Conservation (phyloP, 495 filamentous ascomycete species). For the Lepidopterella palustris region DNA sequence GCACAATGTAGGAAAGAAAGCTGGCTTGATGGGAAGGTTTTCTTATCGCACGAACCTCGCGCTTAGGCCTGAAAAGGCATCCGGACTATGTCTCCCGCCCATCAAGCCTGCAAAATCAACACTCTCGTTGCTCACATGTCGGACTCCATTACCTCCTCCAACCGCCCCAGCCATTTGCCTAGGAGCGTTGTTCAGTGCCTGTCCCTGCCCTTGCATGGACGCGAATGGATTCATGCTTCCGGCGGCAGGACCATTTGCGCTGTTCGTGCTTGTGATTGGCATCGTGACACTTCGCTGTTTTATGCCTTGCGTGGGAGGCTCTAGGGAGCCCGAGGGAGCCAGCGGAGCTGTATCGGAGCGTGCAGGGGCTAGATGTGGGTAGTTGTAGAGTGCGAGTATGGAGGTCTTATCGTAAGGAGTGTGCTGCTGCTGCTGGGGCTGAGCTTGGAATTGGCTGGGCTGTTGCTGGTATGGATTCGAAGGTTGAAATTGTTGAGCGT, state of each 20-base stretch:
- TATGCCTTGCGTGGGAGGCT: slow-evolving; percentile 27
- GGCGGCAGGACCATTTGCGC: slow-evolving; percentile 9
- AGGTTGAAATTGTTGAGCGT: not conserved
- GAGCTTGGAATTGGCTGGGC: slow-evolving; percentile 12
- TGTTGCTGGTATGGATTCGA: slow-evolving; percentile 6
- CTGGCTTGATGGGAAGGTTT: no score
- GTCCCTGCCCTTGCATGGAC: slow-evolving; percentile 31
- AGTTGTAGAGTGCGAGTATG: slow-evolving; percentile 82
- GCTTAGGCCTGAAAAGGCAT: slow-evolving; percentile 94
- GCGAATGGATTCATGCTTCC: slow-evolving; percentile 35
- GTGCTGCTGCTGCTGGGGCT: slow-evolving; percentile 14
- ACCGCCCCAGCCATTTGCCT: slow-evolving; percentile 16
- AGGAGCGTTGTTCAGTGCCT: slow-evolving; percentile 23
- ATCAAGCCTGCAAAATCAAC: slow-evolving; percentile 66
- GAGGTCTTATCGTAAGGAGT: slow-evolving; percentile 64
- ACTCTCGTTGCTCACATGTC: slow-evolving; percentile 81
- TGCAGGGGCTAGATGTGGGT: slow-evolving; percentile 61
- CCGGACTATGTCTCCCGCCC: slow-evolving; percentile 83
- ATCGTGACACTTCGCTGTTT: slow-evolving; percentile 38
- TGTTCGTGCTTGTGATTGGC: slow-evolving; percentile 22
- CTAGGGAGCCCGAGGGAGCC: slow-evolving; percentile 15
- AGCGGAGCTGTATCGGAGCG: slow-evolving; percentile 25
- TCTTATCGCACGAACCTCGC: slow-evolving; percentile 42
- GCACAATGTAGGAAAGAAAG: no score
- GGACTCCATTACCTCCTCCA: not conserved